Percentiles rank a stretch among this genome's conserved stretches.
Conservation (phyloP, 148 eudicot genomes). For the Rhododendron ferrugineum region DNA sequence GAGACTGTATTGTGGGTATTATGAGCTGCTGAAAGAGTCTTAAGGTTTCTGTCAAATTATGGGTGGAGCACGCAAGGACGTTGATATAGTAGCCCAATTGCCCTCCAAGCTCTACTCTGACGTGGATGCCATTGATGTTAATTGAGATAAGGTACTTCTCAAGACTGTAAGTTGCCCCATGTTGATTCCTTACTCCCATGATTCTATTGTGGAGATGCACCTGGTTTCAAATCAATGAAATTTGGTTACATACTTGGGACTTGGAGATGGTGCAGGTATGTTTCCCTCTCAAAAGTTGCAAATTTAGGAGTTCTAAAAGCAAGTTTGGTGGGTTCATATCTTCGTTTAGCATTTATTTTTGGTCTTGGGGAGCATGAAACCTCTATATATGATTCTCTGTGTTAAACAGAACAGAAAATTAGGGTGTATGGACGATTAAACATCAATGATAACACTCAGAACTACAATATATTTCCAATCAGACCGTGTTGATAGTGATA, state of each 20-base stretch:
- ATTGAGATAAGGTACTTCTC: constrained; percentile 75
- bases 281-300: neutral
- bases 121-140: constrained; percentile 67
- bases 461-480: neutral
- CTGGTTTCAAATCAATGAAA: constrained; percentile 26
- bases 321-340: neutral
- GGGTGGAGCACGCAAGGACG: constrained; percentile 79
- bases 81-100: constrained; percentile 58
- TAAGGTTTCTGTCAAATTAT: constrained; percentile 76
- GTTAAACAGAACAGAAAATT: neutral
- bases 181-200: constrained; percentile 60
- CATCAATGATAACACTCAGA: neutral
- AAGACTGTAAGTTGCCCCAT: constrained; percentile 80
- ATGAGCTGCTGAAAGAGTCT: constrained; percentile 76
- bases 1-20: constrained; percentile 69
- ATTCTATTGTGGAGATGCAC: constrained; percentile 80
- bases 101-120: constrained; percentile 89
- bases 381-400: neutral
- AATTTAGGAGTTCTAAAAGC: neutral
- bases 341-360: neutral
- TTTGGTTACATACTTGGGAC: neutral
- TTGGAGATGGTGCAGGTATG: neutral
- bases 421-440: neutral
- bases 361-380: neutral
- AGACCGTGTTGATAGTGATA: neutral